Evolutionary conservation across 495 filamentous ascomycete genomes (phyloP), one percentile per base, ranked within the genome.

Genomic region (Daldinia concentrica): DNA sequence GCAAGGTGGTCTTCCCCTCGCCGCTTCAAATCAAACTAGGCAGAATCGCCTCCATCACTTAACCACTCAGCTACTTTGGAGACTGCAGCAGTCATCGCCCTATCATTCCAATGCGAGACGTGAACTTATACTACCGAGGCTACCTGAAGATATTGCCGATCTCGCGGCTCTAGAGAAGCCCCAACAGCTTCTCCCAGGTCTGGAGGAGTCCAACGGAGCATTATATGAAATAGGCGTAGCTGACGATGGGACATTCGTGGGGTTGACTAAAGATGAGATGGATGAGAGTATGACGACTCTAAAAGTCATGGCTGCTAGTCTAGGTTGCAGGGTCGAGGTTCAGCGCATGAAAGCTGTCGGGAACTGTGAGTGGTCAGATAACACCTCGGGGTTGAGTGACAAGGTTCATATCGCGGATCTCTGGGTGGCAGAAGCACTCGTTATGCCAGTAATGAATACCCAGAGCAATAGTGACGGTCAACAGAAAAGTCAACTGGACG

Each of bases 211-310:
- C 39, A 90, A 91, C 64, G 95, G 95, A 17, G 96, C 96, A 0
- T 77, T 98, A 58, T 99, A 99, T 66, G 96, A 99, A 80, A 96
- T 99, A 75, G 95, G 95, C 0, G 94, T 99, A 22, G 90, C 94
- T 5, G 95, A 99, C 77, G 94, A 98, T 81, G 95, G 95, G 14
- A 92, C 90, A 0, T 90, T 98, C 66, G 90, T 97, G 45, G 95
- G 95, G 1, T 81, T 99, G n/a, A 91, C 92, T 0, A 86, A 90
- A 69, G 94, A 97, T 76, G 95, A 98, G 79, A 82, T 99, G 79
- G 89, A 96, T 58, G 95, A 97, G 78, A 97, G 93, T 78, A 83
- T 98, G 60, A 85, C 84, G 27, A 97, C 91, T 58, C 81, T 99
- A 11, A 87, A 90, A 62, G 86, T 90, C 15, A 99, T 99, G 95